A percentile compares a stretch with the other conserved stretches of the same genome.
These are phyloP conservation scores for Myxozyma mucilagina DNA, from an alignment of 805 yeast species.

Conservation along the genomic window DNA sequence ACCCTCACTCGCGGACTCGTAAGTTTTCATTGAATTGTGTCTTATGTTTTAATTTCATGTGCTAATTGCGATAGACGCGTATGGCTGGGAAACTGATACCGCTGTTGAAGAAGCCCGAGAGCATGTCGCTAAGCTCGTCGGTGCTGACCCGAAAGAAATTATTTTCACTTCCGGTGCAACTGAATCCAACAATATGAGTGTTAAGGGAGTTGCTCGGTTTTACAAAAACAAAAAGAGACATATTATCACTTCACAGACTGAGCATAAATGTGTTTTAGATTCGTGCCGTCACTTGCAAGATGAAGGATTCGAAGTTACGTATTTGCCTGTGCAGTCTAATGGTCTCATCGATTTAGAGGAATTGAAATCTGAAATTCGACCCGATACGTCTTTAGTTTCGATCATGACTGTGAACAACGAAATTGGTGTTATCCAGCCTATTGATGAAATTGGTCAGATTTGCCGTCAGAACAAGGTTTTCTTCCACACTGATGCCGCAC, in stretches of 20 bases:
- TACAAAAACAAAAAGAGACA: conserved; percentile 88
- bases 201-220: conserved; percentile 95
- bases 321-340: conserved; percentile 75
- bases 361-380: conserved; percentile 78
- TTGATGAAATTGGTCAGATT: conserved; percentile 86
- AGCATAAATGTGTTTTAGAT: conserved; percentile 98
- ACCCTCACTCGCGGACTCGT: conserved; percentile 94
- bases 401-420: conserved; percentile 98
- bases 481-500: conserved; percentile 98
- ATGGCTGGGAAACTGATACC: conserved; percentile 98
- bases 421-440: conserved; percentile 95
- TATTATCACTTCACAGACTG: conserved; percentile 93
- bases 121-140: conserved; percentile 77
- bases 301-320: conserved; percentile 95
- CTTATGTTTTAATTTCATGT: not conserved
- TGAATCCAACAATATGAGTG: conserved; percentile 90
- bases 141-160: conserved; percentile 95
- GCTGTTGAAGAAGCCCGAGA: conserved; percentile 86
- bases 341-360: conserved; percentile 80
- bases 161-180: conserved; percentile 98
- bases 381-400: conserved; percentile 87
- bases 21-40: not conserved
- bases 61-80: conserved; percentile 50
- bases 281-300: conserved; percentile 93
- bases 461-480: conserved; percentile 87